Conservation (phyloP, 1,284 basidiomycete genomes). For the Gymnopus androsaceus region DNA sequence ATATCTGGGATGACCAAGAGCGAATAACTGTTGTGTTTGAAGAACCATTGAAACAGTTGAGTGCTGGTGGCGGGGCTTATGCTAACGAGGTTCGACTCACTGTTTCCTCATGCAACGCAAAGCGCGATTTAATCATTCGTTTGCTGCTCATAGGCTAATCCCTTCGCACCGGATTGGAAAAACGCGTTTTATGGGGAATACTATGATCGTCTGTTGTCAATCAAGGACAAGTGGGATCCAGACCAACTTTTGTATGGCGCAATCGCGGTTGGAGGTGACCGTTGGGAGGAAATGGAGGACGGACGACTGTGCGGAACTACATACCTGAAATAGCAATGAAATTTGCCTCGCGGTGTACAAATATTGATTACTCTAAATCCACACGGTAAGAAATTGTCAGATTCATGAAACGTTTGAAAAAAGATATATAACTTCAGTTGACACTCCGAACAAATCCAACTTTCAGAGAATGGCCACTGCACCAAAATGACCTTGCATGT, state of each 20-base stretch:
- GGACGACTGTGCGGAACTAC: constrained; percentile 21
- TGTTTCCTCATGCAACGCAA: too few relatives aligned
- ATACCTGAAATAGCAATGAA: too few relatives aligned
- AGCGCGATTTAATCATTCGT: too few relatives aligned
- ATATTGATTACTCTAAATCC: too few relatives aligned
- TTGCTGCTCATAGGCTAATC: constrained; percentile 17
- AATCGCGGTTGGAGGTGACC: constrained; percentile 26
- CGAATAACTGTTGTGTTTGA: neutral
- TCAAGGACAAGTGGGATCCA: constrained; percentile 28
- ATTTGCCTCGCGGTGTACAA: too few relatives aligned
- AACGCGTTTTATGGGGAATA: constrained; percentile 24
- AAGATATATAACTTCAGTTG: too few relatives aligned
- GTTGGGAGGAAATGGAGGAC: constrained; percentile 21
- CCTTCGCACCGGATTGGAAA: constrained; percentile 25
- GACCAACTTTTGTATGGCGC: constrained; percentile 25
- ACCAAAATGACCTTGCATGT: too few relatives aligned
- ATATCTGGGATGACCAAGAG: neutral
- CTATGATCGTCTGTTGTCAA: constrained; percentile 21
- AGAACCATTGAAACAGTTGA: constrained; percentile 14
- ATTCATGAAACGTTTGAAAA: too few relatives aligned
- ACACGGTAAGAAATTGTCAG: too few relatives aligned
- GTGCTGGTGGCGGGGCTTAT: constrained; percentile 19
- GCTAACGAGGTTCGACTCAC: constrained; percentile 20
- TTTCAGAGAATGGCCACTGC: too few relatives aligned
- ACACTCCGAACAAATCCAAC: too few relatives aligned